Base-by-base conservation (phyloP, 106 monocot genomes). In the Triglochin maritima region DNA sequence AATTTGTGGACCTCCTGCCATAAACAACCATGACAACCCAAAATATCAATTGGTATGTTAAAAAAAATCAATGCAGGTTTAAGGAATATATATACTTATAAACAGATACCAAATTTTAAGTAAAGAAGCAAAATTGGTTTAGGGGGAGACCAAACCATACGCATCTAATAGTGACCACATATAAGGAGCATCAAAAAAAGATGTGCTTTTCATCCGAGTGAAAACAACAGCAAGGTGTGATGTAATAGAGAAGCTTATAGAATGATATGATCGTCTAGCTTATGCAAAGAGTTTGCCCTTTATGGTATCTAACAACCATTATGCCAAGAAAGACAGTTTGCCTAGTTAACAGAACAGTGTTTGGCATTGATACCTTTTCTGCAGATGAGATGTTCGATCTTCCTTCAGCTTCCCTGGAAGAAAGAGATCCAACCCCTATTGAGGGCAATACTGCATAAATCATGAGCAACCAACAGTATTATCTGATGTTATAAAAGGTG, bases 361-460 rank as follows among this genome's bases (percentile, higher is more conserved):
- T 16, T 42, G 4, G 13, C 6, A 50, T 17, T 66, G 16, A 69
- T 75, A 98, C 96, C 84, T 91, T 98, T 44, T 98, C 96, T 45
- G 77, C 79, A 75, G 88, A 48, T 65, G 83, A 80, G 50, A 84
- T 67, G 71, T 91, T 98, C 68, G 86, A 72, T 77, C 88, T 77
- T 64, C 96, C 96, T 80, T 91, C 96, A 72, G 91, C 83, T 86
- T 98, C 96, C 64, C 96, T 81, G 43, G 86, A 79, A 74, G 96
- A 83, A 59, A 98, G 80, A 56, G 96, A 88, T 17, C 96, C 96
- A 69, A 82, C 73, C 57, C 96, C 96, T 79, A 80, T 57, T 50
- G 90, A 91, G 14, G 96, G 96, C 71, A 98, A 83, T 4, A 98
- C 96, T 90, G 83, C 73, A 84, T 68, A 62, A 44, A 41, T 5